These are phyloP conservation scores for Xylariaceae sp. DNA, from an alignment of 2,329 filamentous ascomycete genomes.

Conservation along the genomic window DNA sequence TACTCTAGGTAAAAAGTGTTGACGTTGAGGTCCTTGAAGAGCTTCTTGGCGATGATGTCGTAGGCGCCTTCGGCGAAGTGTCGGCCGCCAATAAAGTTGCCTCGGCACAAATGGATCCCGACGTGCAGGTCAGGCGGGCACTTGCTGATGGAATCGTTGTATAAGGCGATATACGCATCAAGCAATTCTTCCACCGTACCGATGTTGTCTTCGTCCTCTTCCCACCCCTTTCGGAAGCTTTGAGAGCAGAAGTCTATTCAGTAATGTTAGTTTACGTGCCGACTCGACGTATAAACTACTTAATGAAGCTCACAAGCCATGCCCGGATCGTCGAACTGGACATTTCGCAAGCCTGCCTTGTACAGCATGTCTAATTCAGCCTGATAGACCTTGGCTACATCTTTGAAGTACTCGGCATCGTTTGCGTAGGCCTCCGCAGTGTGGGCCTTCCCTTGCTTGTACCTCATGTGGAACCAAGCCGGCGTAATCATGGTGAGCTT, in stretches of 20 bases:
- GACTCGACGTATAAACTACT: not conserved
- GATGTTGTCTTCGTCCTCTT: conserved; percentile 67
- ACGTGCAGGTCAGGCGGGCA: conserved; percentile 72
- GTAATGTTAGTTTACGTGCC: not conserved
- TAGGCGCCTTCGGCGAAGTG: conserved; percentile 70
- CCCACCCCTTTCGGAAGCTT: conserved; percentile 72
- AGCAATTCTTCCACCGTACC: conserved; percentile 71
- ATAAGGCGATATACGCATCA: conserved; percentile 74
- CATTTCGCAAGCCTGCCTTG: conserved; percentile 63
- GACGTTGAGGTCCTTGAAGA: conserved; percentile 65
- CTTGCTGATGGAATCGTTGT: conserved; percentile 70
- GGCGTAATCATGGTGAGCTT: conserved; percentile 59
- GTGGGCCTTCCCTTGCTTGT: conserved; percentile 60
- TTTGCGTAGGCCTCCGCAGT: conserved; percentile 57
- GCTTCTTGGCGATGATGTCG: conserved; percentile 67
- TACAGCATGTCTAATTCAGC: conserved; percentile 64
- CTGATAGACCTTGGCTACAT: conserved; percentile 68
- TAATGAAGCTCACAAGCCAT: conserved; percentile 59
- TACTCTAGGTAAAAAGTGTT: conserved; percentile 73
- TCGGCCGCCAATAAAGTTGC: conserved; percentile 67
- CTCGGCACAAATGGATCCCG: conserved; percentile 74
- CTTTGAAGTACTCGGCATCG: conserved; percentile 65
- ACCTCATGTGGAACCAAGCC: conserved; percentile 59
- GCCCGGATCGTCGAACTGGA: conserved; percentile 70
- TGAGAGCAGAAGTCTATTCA: conserved; percentile 71